Evolutionary conservation across 306 rosid genomes (phyloP).

Genomic region (Trifolium subterraneum): DNA sequence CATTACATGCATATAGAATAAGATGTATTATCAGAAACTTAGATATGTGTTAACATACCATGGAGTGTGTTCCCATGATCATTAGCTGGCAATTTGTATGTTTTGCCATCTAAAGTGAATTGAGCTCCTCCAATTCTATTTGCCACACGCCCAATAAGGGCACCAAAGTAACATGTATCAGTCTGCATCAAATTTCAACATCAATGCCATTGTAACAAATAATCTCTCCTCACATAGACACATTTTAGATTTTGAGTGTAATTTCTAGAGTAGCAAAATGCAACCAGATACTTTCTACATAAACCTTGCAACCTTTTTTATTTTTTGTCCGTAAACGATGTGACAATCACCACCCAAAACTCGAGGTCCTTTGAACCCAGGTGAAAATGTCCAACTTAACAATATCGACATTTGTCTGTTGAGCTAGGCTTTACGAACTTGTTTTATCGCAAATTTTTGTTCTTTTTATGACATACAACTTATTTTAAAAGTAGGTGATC

Average conservation of each 20-base stretch:
- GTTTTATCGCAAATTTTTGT: too few relatives aligned
- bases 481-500: neutral
- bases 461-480: neutral
- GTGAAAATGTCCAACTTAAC: too few relatives aligned
- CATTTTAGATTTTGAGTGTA: neutral
- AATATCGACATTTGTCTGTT: too few relatives aligned
- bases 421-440: too few relatives aligned
- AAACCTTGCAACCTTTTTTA: neutral
- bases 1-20: neutral
- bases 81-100: slow-evolving; percentile 51
- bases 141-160: slow-evolving; percentile 54
- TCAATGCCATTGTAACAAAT: neutral
- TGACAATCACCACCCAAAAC: too few relatives aligned
- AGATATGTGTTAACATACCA: slow-evolving; percentile 29
- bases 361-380: too few relatives aligned
- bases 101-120: slow-evolving; percentile 46
- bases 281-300: neutral
- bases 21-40: neutral
- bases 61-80: slow-evolving; percentile 53
- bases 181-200: slow-evolving; percentile 41
- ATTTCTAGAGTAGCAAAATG: neutral
- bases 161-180: slow-evolving; percentile 48
- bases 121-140: slow-evolving; percentile 54
- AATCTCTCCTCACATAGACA: neutral
- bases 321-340: neutral